Evolutionary conservation across 495 filamentous ascomycete species (phyloP), one percentile per base, ranked within the genome.

Genomic region (Daldinia grandis): DNA sequence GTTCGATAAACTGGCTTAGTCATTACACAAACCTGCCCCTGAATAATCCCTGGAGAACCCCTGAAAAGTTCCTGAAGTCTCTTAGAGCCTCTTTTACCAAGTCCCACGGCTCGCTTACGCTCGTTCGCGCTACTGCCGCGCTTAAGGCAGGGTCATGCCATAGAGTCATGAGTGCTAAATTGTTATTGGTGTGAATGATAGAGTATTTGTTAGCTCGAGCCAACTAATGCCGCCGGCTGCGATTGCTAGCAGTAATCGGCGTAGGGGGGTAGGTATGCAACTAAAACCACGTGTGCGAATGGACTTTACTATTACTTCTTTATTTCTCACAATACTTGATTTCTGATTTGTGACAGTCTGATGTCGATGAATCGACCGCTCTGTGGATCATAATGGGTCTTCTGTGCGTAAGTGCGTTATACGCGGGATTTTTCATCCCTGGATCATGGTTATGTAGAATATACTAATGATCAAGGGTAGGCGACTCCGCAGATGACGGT

Each of bases 251-350:
- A 62, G 38, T 8, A 42, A 44, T 14, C 27, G 35, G 42, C 21
- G 10, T 24, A 37, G 31, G 50, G 28, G 27, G 31, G n/a, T n/a
- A n/a, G n/a, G 38, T 56, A 64, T 57, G 61, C 61, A 70, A 44
- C 55, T 59, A 64, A 64, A 42, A 44, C 59, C 55, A 69, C 67
- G 67, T 64, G 66, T 49, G 54, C 53, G 47, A 69, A 58, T 54
- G 31, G 35, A 42, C 47, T 64, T 53, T n/a, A n/a, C n/a, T n/a
- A n/a, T n/a, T n/a, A n/a, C n/a, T n/a, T n/a, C n/a, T n/a, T n/a
- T 10, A 53, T 58, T 44, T 42, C 15, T 56, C 4, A 31, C 44
- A 24, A 47, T 50, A 28, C 42, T 37, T 63, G 59, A 59, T 63
- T 69, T 63, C 28, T 58, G 42, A 55, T 24, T 47, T 44, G 17